Conservation (phyloP, 345 rosid species). For the Gossypium bickii region DNA sequence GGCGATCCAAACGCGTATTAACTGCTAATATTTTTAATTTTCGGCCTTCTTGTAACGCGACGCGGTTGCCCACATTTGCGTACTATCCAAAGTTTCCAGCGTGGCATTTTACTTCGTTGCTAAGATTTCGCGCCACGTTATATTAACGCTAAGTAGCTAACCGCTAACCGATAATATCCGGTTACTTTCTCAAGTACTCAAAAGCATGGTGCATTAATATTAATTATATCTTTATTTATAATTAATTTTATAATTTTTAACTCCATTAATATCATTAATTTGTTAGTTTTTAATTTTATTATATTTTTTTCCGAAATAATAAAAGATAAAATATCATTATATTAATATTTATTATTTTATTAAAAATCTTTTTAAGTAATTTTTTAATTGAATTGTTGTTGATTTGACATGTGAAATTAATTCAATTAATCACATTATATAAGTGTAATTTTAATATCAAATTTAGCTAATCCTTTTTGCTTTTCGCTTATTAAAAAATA, state of each 20-base stretch:
- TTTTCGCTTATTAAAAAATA: neutral
- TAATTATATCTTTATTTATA: neutral
- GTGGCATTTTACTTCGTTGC: neutral
- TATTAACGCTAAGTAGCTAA: neutral
- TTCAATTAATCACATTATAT: too few relatives aligned
- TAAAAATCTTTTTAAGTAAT: too few relatives aligned
- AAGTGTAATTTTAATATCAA: neutral
- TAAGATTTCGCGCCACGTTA: neutral
- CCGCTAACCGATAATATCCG: slow-evolving; percentile 6
- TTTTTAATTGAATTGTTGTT: too few relatives aligned
- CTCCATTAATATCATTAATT: too few relatives aligned
- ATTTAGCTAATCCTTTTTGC: neutral
- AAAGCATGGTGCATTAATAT: neutral
- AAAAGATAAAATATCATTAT: too few relatives aligned
- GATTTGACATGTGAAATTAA: too few relatives aligned
- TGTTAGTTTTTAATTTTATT: too few relatives aligned
- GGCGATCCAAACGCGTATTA: neutral
- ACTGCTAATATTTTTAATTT: neutral
- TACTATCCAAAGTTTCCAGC: neutral
- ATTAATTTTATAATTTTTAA: too few relatives aligned
- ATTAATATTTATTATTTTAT: too few relatives aligned
- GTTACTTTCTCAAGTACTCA: neutral
- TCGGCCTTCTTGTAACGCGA: neutral
- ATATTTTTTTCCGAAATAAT: too few relatives aligned
- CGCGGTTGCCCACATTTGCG: neutral